Base-by-base conservation (phyloP, 805 yeast species). In the Sugiyamaella americana region DNA sequence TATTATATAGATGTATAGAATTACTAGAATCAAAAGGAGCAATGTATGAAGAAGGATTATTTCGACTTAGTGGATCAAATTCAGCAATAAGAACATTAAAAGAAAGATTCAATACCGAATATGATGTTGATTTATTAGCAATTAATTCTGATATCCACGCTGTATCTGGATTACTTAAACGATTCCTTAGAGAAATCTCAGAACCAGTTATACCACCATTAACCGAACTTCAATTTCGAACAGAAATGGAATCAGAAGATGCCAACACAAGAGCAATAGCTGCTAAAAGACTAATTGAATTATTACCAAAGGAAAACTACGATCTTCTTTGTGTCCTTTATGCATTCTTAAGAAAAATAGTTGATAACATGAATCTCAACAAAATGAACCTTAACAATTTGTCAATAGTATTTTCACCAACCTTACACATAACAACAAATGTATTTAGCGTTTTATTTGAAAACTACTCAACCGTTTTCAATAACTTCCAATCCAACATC, bases 21-120 rank as follows among this genome's bases (percentile, higher is more conserved):
- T 85, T 74, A 54, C 69, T 91, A 42, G 72, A 74, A 42, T 73
- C 70, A 34, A 75, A 80, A 21, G 79, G 82, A 19, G 95, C 95
- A 0, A 70, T 82, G n/a, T 76, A 76, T 51, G 93, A 87, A 62
- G 95, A 88, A 58, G 98, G 98, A 8, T 77, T 91, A 2, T 93
- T 93, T 69, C 73, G 98, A 51, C 69, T 88, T 48, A 86, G 89
- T 64, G 98, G 98, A 3, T 86, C 95, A 32, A 84, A 88, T 47
- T 75, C 87, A 1, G 73, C 82, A 44, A 87, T 86, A 35, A 78
- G 81, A 52, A 76, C 71, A 36, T 71, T 86, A 49, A 85, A 82
- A 57, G 85, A 78, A 40, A 71, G 67, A 40, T 91, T 84, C 68
- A 86, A 88, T 60, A 70, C 62, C 10, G 71, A 74, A 3, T 74